These are phyloP conservation scores for Irpex sp. DNA, from an alignment of 1,284 basidiomycete species.

Conservation along the genomic window DNA sequence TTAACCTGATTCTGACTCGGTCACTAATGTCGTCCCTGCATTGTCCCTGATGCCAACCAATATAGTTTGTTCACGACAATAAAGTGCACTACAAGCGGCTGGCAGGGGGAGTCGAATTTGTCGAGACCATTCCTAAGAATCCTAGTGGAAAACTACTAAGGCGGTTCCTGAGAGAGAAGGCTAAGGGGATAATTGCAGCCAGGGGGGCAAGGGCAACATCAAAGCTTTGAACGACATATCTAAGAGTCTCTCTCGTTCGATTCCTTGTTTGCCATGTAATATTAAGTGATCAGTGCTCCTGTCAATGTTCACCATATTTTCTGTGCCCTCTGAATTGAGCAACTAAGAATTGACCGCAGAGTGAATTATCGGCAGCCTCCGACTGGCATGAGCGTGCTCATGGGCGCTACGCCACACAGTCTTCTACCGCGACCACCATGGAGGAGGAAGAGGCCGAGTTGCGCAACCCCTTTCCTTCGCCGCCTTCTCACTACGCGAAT, in stretches of 20 bases:
- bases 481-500: slow-evolving; percentile 72
- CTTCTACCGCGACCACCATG: slow-evolving; percentile 29
- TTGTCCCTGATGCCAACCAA: neutral
- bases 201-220: slow-evolving; percentile 6
- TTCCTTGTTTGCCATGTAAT: no score
- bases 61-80: slow-evolving; percentile 17
- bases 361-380: no score
- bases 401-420: neutral
- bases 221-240: slow-evolving; percentile 11
- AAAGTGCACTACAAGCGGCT: slow-evolving; percentile 21
- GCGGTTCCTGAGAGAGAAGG: slow-evolving; percentile 18
- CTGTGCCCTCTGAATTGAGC: no score
- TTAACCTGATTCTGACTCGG: no score
- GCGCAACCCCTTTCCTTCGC: slow-evolving; percentile 78
- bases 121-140: slow-evolving; percentile 20
- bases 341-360: no score
- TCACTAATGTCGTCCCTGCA: neutral
- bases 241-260: neutral
- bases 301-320: neutral
- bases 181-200: slow-evolving; percentile 12
- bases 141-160: slow-evolving; percentile 19
- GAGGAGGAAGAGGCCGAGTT: slow-evolving; percentile 72
- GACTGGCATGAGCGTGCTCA: no score
- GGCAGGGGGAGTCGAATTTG: slow-evolving; percentile 18
- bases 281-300: no score